Base-by-base conservation (phyloP, 768 basidiomycete genomes). In the Strobilomyces dryophilus region DNA sequence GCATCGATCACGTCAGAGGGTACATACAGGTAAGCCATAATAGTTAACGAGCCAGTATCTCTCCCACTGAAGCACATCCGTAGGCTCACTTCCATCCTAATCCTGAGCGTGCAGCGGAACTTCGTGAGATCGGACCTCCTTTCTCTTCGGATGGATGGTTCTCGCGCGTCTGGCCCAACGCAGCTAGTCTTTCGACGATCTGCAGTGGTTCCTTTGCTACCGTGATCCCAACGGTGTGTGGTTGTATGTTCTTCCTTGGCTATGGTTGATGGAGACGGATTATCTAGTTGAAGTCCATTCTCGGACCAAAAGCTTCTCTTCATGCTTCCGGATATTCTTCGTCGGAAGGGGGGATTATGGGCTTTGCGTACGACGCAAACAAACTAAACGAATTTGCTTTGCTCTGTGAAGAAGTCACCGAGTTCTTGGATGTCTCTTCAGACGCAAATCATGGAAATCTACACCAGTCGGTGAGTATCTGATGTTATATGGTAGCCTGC, bases 101-200 rank as follows among this genome's bases (percentile, higher is more conserved):
- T 40, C 39, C 39, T 9, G 20, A 40, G 39, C 39, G 39, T 40
- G 39, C 39, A 9, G 39, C 39, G 20, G 39, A 40, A 40, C 10
- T 40, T 4, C 18, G 18, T 26, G 44, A 39, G 9, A 57, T 64
- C 1, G 62, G 57, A 0, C 42, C 56, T 6, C 55, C 59, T 8
- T 53, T 39, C 21, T 54, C 53, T 8, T 39, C 12, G 11, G 53
- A 53, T 35, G 63, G 61, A 40, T 61, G 61, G 63, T 43, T 45
- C 7, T 6, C 51, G 14, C 49, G 53, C 4, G 53, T 63, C 29
- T 61, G 61, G 36, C 36, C 36, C 4, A 37, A 37, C 14, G 39
- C 39, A 20, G 12, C 5, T 8, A 9, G 6, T 7, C 39, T 40
- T 40, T 40, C 3, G n/a, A 20, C 39, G 18, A 20, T 20, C 6